Base-by-base conservation (phyloP, 805 yeast species). In the Pichia nakasei region DNA sequence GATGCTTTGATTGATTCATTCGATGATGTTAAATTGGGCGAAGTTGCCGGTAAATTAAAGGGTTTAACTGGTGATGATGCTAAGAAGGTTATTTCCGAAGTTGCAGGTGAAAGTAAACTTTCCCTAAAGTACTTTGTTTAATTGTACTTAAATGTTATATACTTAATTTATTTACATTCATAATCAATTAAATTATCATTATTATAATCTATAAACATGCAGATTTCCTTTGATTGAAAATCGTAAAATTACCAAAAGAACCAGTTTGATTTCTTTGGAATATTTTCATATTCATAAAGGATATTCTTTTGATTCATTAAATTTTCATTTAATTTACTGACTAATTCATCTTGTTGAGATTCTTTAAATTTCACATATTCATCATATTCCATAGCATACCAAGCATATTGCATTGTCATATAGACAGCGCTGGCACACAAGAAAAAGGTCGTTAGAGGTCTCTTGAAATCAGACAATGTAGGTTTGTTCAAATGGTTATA, bases 1-100 rank as follows among this genome's bases (percentile, higher is more conserved):
- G 94, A 82, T 51, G 69, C 79, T 50, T 70, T 93, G 53, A 73
- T 89, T 54, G 96, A 86, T 46, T 67, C 79, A 51, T 73, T 93
- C 51, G 86, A 84, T 59, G 98, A 91, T 60, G 67, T 75, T 37
- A 80, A 82, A 64, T 77, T 91, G 60, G 79, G 76, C 42, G 78
- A 74, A n/a, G 78, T 84, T 56, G 91, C 95, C 45, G 69, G 65
- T 24, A 80, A 80, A 70, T 67, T 85, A 48, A 76, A 71, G 43
- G 78, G 68, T 46, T 69, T 69, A 38, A 82, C 75, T 50, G 75
- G 76, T 50, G 68, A 68, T 29, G 60, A 72, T 43, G 76, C 76
- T 47, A 86, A 86, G 72, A 63, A 74, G 22, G 72, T 72, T n/a
- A 64, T 85, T 39, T 58, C 61, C 35, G 85, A 70, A 21, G 69